Percentiles rank a stretch among this genome's conserved stretches.
Conservation (phyloP, 495 filamentous ascomycete species). For the Aspergillus leporis region DNA sequence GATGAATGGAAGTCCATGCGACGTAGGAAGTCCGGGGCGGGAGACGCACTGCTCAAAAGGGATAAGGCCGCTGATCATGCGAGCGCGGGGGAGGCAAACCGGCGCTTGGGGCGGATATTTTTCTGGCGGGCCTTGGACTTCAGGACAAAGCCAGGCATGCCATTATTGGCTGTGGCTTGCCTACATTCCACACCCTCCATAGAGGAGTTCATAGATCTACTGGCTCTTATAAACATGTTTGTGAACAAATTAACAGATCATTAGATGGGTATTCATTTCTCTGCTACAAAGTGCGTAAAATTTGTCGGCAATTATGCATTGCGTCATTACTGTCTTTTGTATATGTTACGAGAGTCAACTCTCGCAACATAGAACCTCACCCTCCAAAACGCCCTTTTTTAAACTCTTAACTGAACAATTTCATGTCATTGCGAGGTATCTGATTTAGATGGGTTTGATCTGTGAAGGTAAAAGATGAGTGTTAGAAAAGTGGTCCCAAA, state of each 20-base stretch:
- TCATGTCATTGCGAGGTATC: slow-evolving; percentile 1
- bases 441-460: slow-evolving; percentile 79
- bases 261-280: background rate
- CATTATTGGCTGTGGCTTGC: background rate
- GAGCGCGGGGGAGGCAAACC: slow-evolving; percentile 44
- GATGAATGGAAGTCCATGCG: slow-evolving; percentile 20
- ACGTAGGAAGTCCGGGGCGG: slow-evolving; percentile 20
- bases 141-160: background rate
- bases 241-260: too few relatives aligned
- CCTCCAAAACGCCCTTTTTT: slow-evolving; percentile 2
- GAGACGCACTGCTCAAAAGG: slow-evolving; percentile 26
- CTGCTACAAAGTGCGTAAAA: too few relatives aligned
- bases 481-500: slow-evolving; percentile 7
- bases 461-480: slow-evolving; percentile 16
- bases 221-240: background rate
- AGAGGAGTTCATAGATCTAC: background rate
- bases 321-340: slow-evolving; percentile 14
- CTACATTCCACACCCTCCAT: background rate
- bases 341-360: background rate
- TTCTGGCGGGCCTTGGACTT: background rate
- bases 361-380: background rate
- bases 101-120: slow-evolving; percentile 21
- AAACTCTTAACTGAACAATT: slow-evolving; percentile 1
- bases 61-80: slow-evolving; percentile 40
- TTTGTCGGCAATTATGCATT: slow-evolving; percentile 9